Evolutionary conservation across 2,329 filamentous ascomycete genomes (phyloP).

Genomic region (Calonectria pseudoreteaudii): DNA sequence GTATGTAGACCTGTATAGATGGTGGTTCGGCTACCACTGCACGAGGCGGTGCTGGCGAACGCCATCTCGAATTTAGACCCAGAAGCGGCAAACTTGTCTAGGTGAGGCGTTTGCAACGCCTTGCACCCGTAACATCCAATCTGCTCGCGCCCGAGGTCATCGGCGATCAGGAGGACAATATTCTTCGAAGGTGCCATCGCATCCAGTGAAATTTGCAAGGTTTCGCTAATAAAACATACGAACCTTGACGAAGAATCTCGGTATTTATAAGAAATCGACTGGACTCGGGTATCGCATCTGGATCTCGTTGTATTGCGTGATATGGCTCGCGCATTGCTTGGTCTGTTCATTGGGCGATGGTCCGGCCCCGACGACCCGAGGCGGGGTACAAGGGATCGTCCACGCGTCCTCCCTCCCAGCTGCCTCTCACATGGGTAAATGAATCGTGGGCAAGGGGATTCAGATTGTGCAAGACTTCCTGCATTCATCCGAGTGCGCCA

Average conservation of each 20-base stretch:
- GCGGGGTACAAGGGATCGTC: constrained; percentile 11
- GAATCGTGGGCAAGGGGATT: not conserved
- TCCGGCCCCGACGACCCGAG: constrained; percentile 35
- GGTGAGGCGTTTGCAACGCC: constrained; percentile 23
- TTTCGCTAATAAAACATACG: not conserved
- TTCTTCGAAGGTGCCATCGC: constrained; percentile 26
- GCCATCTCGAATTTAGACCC: constrained; percentile 27
- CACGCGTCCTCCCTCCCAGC: constrained; percentile 11
- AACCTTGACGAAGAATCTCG: too few species aligned
- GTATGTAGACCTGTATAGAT: constrained; percentile 63
- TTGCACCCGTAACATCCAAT: constrained; percentile 28
- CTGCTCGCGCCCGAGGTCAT: constrained; percentile 23
- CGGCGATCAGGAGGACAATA: constrained; percentile 19
- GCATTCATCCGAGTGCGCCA: constrained; percentile 30
- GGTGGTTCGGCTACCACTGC: constrained; percentile 58
- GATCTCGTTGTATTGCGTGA: constrained; percentile 30
- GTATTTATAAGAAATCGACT: not conserved
- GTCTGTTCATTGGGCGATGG: constrained; percentile 28
- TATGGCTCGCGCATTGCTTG: constrained; percentile 5
- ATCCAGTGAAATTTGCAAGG: not conserved
- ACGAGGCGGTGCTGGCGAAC: constrained; percentile 60
- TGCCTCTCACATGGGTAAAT: not conserved
- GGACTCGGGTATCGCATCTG: not conserved
- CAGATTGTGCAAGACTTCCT: not conserved
- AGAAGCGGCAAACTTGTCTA: constrained; percentile 27